A percentile compares a stretch with the other conserved stretches of the same genome.
Conservation (phyloP, 2,329 filamentous ascomycete species). For the Paraconiothyrium brasiliense region DNA sequence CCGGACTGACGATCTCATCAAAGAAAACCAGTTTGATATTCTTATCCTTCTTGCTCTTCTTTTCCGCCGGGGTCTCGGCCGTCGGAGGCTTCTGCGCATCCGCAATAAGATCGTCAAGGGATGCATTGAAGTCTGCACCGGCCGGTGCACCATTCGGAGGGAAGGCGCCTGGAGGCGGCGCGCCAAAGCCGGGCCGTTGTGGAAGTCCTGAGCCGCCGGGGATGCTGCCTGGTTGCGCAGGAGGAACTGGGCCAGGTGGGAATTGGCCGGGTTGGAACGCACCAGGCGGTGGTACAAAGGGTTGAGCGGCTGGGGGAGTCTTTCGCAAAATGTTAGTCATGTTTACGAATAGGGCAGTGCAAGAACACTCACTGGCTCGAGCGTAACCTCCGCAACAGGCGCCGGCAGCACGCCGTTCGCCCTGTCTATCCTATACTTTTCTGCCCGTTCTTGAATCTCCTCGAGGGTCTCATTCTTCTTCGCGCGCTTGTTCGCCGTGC, state of each 20-base stretch:
- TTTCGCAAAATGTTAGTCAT: conserved; percentile 23
- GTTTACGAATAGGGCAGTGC: neutral
- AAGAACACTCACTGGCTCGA: conserved; percentile 52
- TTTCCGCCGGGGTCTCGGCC: conserved; percentile 44
- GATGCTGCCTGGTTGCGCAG: conserved; percentile 42
- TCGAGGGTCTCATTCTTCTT: conserved; percentile 76
- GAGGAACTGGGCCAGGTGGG: conserved; percentile 21
- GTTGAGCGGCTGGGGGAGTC: conserved; percentile 33
- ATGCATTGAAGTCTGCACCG: conserved; percentile 41
- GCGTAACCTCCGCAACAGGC: conserved; percentile 58
- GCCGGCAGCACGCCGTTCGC: conserved; percentile 52
- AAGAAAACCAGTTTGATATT: conserved; percentile 77
- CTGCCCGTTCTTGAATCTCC: conserved; percentile 82
- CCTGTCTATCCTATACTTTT: conserved; percentile 54
- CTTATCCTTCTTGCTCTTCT: conserved; percentile 72
- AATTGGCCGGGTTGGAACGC: conserved; percentile 39
- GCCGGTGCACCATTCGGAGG: conserved; percentile 21
- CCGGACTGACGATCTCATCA: conserved; percentile 80
- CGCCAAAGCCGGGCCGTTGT: conserved; percentile 51
- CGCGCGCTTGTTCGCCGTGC: conserved; percentile 64
- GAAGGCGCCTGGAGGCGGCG: conserved; percentile 29
- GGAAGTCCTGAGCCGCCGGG: conserved; percentile 41
- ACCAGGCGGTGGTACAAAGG: conserved; percentile 26
- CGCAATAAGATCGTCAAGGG: conserved; percentile 62
- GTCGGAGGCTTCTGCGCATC: conserved; percentile 57